A percentile compares a stretch with the other conserved stretches of the same genome.
phyloP scores from a whole-genome alignment of 2,329 filamentous ascomycete species.

The Cytospora piceae region DNA sequence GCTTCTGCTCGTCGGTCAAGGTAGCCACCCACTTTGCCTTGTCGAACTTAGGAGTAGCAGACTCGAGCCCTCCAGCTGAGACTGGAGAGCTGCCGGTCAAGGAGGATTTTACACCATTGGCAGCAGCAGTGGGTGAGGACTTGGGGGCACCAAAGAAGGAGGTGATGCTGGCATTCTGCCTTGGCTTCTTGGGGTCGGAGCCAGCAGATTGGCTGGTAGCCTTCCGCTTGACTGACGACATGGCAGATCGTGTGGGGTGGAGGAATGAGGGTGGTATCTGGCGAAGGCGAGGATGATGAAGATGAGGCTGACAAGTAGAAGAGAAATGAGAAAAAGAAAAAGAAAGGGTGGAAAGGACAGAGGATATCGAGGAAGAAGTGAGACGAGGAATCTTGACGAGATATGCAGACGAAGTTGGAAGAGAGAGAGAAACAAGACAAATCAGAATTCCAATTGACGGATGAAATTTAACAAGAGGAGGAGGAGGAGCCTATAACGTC shows the following conservation, averaged over 20 bases:
- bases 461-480: slow-evolving; percentile 20
- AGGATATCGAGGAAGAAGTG: slow-evolving; percentile 14
- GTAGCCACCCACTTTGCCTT: slow-evolving; percentile 87
- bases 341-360: slow-evolving; percentile 1
- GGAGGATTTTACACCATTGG: slow-evolving; percentile 23
- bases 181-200: slow-evolving; percentile 69
- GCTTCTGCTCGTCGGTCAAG: slow-evolving; percentile 79
- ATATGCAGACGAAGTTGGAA: slow-evolving; percentile 7
- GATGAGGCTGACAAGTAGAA: slow-evolving; percentile 6
- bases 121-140: slow-evolving; percentile 40
- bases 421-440: slow-evolving; percentile 3
- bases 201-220: slow-evolving; percentile 58
- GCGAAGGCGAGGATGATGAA: not conserved
- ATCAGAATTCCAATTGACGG: slow-evolving; percentile 14
- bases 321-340: not conserved
- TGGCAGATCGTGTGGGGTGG: slow-evolving; percentile 34
- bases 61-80: slow-evolving; percentile 35
- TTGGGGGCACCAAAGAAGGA: slow-evolving; percentile 85
- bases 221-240: slow-evolving; percentile 67
- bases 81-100: slow-evolving; percentile 27
- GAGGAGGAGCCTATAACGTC: slow-evolving; percentile 22
- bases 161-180: slow-evolving; percentile 77
- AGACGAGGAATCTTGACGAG: slow-evolving; percentile 27
- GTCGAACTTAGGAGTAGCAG: slow-evolving; percentile 67
- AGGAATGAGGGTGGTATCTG: not conserved